Conservation (phyloP, 257 asterid species). For the Solanum ossicruentum region DNA sequence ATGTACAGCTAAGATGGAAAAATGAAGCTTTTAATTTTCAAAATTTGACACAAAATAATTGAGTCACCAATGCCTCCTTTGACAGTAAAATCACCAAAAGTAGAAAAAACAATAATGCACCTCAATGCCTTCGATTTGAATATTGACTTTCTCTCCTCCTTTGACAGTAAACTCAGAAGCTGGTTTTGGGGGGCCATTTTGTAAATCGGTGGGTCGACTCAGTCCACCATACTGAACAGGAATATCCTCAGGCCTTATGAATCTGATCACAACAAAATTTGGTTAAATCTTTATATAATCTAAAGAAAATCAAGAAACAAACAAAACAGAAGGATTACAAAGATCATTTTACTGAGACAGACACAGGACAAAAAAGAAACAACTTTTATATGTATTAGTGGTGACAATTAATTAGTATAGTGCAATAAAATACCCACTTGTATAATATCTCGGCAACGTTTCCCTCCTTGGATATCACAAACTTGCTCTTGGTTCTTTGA, state of each 20-base stretch:
- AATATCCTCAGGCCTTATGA: conserved; percentile 64
- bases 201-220: conserved; percentile 51
- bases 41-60: neutral
- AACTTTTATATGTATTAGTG: neutral
- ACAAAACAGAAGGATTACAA: conserved; percentile 13
- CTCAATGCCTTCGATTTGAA: conserved; percentile 96
- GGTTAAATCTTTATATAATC: neutral
- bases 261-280: conserved; percentile 21
- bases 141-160: conserved; percentile 89
- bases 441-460: conserved; percentile 76
- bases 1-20: neutral
- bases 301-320: neutral
- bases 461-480: conserved; percentile 91
- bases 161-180: conserved; percentile 83
- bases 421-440: conserved; percentile 32
- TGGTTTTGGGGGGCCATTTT: conserved; percentile 58
- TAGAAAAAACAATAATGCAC: conserved; percentile 12
- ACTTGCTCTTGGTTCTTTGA: conserved; percentile 89
- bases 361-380: neutral
- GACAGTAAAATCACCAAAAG: neutral
- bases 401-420: neutral
- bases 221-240: conserved; percentile 87
- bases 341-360: neutral
- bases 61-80: too few species aligned
- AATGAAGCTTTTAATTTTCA: neutral